Conservation (phyloP, 2,329 filamentous ascomycete genomes). For the Ceratocystis diversiconidia region DNA sequence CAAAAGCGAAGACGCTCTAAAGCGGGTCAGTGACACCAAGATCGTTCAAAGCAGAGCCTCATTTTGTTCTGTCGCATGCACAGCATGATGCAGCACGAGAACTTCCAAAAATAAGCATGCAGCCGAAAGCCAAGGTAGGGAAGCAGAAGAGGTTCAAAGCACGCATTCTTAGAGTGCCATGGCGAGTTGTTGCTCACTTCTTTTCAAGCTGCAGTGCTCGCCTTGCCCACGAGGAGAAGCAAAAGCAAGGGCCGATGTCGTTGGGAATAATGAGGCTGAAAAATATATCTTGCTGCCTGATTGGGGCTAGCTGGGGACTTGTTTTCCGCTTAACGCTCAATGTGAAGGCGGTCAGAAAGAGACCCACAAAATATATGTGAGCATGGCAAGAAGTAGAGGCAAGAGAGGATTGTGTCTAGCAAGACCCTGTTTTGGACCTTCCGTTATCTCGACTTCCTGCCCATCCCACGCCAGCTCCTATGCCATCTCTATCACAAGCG, state of each 20-base stretch:
- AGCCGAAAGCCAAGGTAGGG: not conserved
- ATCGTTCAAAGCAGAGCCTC: not conserved
- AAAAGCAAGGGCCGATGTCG: not conserved
- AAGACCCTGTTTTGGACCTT: not conserved
- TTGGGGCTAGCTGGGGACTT: not conserved
- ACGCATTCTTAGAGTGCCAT: not conserved
- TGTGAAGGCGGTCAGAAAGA: not conserved
- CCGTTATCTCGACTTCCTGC: not conserved
- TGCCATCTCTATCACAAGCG: not conserved
- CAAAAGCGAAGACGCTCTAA: not conserved
- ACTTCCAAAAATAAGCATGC: not conserved
- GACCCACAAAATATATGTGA: not conserved
- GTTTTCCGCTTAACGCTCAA: not conserved
- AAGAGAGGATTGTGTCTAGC: not conserved
- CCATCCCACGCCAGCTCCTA: not conserved
- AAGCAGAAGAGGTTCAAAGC: not conserved
- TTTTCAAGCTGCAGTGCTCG: not conserved
- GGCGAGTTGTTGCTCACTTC: not conserved
- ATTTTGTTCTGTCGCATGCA: not conserved
- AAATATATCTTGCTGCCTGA: not conserved
- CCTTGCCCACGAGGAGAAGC: no score
- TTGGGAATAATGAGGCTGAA: not conserved
- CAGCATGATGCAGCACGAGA: not conserved
- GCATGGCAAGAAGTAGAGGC: not conserved
- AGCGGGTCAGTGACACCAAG: not conserved